Percentiles rank a stretch among this genome's conserved stretches.
phyloP scores from a whole-genome alignment of 345 rosid genomes.

The Rhizophora apiculata region DNA sequence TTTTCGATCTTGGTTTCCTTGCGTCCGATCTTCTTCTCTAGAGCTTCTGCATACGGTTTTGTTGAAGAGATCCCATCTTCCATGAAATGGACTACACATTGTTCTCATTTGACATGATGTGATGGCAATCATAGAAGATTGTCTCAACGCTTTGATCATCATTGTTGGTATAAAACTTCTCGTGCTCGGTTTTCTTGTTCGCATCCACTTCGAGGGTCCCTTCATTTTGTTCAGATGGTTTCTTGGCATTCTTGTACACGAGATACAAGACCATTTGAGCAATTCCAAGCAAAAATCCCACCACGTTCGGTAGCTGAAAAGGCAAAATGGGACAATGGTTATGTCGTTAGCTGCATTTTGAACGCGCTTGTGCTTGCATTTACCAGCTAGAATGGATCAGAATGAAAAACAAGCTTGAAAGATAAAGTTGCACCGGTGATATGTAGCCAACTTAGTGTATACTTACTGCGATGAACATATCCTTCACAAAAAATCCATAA shows the following conservation, averaged over 20 bases:
- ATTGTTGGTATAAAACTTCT: background rate
- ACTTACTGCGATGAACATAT: conserved; percentile 32
- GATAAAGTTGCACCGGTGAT: background rate
- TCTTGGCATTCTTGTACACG: conserved; percentile 4
- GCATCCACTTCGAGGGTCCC: background rate
- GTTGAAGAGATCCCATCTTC: no score
- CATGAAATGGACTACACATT: background rate
- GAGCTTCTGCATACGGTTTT: no score
- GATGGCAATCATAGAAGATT: background rate
- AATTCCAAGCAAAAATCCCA: conserved; percentile 19
- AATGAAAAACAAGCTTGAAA: background rate
- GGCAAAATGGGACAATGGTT: background rate
- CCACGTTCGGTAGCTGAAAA: conserved; percentile 15
- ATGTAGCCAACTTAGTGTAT: background rate
- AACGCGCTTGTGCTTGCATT: background rate
- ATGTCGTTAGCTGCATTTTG: background rate
- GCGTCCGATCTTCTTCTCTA: no score
- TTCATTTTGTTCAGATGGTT: background rate
- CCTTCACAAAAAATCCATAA: conserved; percentile 28
- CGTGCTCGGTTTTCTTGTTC: background rate
- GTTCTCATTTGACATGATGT: background rate
- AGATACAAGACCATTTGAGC: conserved; percentile 16
- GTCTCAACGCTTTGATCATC: background rate
- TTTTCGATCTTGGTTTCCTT: no score
- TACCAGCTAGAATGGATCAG: background rate